These are phyloP conservation scores for Solanum lignicaule DNA, from an alignment of 257 asterid genomes.

Conservation along the genomic window DNA sequence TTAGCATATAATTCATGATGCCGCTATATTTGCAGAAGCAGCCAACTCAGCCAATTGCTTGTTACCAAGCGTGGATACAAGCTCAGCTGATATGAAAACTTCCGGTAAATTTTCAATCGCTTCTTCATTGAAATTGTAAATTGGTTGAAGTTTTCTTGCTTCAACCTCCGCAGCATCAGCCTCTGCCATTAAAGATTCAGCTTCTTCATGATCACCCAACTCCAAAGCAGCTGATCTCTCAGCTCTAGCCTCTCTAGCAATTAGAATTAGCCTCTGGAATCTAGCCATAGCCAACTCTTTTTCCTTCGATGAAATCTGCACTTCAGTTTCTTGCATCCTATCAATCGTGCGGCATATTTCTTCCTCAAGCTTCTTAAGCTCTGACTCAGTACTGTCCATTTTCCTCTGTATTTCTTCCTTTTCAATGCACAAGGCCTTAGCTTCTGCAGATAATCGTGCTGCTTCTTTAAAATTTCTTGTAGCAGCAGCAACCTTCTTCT, in stretches of 20 bases:
- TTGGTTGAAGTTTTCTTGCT: constrained; percentile 24
- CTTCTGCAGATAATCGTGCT: constrained; percentile 32
- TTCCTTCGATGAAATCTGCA: constrained; percentile 19
- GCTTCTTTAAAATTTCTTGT: constrained; percentile 48
- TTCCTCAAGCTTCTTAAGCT: constrained; percentile 27
- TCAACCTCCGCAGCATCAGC: constrained; percentile 31
- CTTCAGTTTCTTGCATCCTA: constrained; percentile 24
- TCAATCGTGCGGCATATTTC: constrained; percentile 14
- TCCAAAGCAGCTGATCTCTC: constrained; percentile 40
- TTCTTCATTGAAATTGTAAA: constrained; percentile 17
- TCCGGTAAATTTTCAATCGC: constrained; percentile 12
- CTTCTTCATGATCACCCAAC: constrained; percentile 34
- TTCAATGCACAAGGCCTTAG: constrained; percentile 24
- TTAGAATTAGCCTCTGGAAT: constrained; percentile 23
- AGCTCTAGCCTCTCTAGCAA: constrained; percentile 23
- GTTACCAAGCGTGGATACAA: constrained; percentile 22
- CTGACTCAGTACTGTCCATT: constrained; percentile 12
- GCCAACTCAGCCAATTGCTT: constrained; percentile 23
- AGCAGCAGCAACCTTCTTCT: constrained; percentile 40
- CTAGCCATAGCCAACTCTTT: constrained; percentile 27
- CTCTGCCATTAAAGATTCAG: constrained; percentile 26
- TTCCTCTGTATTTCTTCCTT: constrained; percentile 20
- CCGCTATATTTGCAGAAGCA: constrained; percentile 5
- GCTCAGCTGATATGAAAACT: constrained; percentile 28
- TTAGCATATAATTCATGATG: neutral